Base-by-base conservation (phyloP, 2,329 filamentous ascomycete species). In the Tolypocladium nubicola region DNA sequence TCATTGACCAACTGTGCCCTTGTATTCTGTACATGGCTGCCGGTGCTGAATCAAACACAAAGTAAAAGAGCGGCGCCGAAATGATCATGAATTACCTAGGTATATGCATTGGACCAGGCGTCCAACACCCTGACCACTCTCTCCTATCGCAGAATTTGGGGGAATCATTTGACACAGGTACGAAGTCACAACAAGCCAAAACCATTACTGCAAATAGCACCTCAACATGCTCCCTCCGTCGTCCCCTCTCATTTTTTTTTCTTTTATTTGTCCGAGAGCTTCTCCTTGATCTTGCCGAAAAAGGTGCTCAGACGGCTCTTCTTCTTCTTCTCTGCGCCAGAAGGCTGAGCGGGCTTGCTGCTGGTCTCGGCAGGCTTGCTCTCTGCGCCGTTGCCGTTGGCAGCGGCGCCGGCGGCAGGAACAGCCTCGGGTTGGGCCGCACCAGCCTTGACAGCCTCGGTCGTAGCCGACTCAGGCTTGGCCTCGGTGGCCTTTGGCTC, bases 241-340 rank as follows among this genome's bases (percentile, higher is more conserved):
- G 21, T 43, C 55, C 60, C 56, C 58, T 53, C 50, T 56, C 39
- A 26, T 40, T 16, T 23, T 40, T 16, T 23, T 53, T 53, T 38
- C 57, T 52, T 60, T 54, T 60, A 67, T 55, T 67, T 66, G 57
- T 70, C 67, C 52, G 69, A 67, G 57, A 75, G 62, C 71, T 73
- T 82, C 63, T 73, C 67, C 71, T 79, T 79, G 65, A 83, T 66
- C 74, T 80, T 83, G 71, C 72, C 75, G 67, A 88, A 82, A 64
- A 88, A 80, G 56, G 78, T 73, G 71, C 84, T 87, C 59, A 86
- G 65, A 56, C 85, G 78, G 70, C 82, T 77, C 76, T 84, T 85
- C 78, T 85, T 86, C 77, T 87, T 88, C 74, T 82, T 84, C 55
- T 83, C 78, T 19, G 75, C 72, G 56, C 69, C 61, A 19, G 70